Evolutionary conservation across 805 yeast species (phyloP).

Genomic region (Sugiyamaella lignohabitans): DNA sequence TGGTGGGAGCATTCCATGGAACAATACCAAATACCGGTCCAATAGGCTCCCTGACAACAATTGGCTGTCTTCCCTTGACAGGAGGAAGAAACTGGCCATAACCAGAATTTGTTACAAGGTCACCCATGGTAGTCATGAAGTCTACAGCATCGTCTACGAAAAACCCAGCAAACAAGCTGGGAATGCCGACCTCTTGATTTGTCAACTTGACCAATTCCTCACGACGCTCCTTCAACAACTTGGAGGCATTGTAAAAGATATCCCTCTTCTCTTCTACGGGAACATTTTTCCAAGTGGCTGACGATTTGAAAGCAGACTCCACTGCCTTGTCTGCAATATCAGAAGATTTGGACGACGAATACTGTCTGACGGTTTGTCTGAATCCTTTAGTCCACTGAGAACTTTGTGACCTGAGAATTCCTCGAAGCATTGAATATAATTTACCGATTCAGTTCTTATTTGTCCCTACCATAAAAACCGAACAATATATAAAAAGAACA

Average conservation of each 20-base stretch:
- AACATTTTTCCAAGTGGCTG: constrained; percentile 4
- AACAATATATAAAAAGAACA: no score
- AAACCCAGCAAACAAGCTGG: constrained; percentile 60
- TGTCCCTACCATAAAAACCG: no score
- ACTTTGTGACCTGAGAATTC: no score
- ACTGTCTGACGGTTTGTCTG: no score
- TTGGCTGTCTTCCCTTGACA: constrained; percentile 55
- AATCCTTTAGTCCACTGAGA: no score
- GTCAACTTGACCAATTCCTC: constrained; percentile 28
- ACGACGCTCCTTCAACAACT: neutral
- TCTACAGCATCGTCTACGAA: constrained; percentile 65
- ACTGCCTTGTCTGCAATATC: constrained; percentile 3
- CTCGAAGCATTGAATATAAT: no score
- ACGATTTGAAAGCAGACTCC: constrained; percentile 1
- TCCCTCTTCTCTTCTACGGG: constrained; percentile 3
- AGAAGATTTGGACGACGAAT: neutral
- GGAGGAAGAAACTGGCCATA: constrained; percentile 43
- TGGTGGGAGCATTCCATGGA: constrained; percentile 83
- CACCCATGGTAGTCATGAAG: constrained; percentile 66
- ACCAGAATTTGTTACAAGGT: constrained; percentile 67
- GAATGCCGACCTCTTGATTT: constrained; percentile 39
- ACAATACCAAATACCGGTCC: constrained; percentile 85
- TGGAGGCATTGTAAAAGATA: neutral
- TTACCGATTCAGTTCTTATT: no score
- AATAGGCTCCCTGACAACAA: constrained; percentile 70